These are phyloP conservation scores for Solanum ossicruentum DNA, from an alignment of 257 asterid genomes.

Conservation along the genomic window DNA sequence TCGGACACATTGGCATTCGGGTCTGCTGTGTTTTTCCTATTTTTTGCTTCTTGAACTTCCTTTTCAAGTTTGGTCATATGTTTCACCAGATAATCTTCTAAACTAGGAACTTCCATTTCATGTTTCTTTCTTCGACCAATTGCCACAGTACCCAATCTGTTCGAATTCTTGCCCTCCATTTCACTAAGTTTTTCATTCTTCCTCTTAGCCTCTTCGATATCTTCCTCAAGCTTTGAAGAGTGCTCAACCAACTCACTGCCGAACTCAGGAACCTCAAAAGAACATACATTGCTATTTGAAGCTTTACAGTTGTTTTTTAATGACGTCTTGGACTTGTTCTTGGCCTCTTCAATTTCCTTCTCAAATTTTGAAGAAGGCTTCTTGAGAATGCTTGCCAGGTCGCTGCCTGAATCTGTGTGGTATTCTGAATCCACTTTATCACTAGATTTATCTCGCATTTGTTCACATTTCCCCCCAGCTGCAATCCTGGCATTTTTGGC, in stretches of 20 bases:
- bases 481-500: slow-evolving; percentile 46
- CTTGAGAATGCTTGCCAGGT: neutral
- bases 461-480: slow-evolving; percentile 14
- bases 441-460: slow-evolving; percentile 4
- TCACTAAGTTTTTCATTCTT: slow-evolving; percentile 2
- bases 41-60: slow-evolving; percentile 70
- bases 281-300: neutral
- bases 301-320: neutral
- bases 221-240: slow-evolving; percentile 66
- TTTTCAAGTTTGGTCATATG: slow-evolving; percentile 60
- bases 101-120: slow-evolving; percentile 39
- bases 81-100: slow-evolving; percentile 64
- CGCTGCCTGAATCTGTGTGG: slow-evolving; percentile 2
- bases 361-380: slow-evolving; percentile 2
- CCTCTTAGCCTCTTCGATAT: slow-evolving; percentile 32
- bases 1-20: neutral
- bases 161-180: slow-evolving; percentile 9
- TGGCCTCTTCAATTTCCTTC: slow-evolving; percentile 4
- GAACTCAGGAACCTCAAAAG: slow-evolving; percentile 19
- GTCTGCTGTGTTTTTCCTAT: slow-evolving; percentile 4
- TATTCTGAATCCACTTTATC: neutral
- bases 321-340: slow-evolving; percentile 10
- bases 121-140: slow-evolving; percentile 4
- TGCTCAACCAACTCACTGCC: slow-evolving; percentile 38
- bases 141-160: neutral